Evolutionary conservation across 2,329 filamentous ascomycete species (phyloP).

Genomic region (Fusarium sp.): DNA sequence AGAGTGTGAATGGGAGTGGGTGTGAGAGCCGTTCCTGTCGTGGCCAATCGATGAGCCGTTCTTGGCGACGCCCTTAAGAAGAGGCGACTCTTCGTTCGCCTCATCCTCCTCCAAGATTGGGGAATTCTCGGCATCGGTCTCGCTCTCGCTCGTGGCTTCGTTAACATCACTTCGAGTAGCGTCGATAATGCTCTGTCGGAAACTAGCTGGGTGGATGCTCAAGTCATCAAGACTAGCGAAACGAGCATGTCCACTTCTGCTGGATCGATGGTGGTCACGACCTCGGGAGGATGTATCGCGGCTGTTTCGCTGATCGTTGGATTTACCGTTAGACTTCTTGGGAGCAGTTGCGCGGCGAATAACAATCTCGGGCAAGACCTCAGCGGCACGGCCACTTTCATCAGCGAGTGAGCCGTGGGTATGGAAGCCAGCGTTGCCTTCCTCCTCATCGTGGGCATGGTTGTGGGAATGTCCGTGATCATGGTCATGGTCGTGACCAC

Average conservation of each 20-base stretch:
- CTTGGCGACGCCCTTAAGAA: constrained; percentile 59
- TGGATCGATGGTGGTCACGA: constrained; percentile 61
- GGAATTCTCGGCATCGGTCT: constrained; percentile 63
- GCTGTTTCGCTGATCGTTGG: constrained; percentile 51
- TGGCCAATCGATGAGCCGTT: constrained; percentile 50
- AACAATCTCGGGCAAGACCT: constrained; percentile 73
- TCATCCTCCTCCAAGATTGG: constrained; percentile 58
- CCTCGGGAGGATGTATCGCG: constrained; percentile 54
- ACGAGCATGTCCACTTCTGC: constrained; percentile 68
- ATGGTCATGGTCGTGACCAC: constrained; percentile 62
- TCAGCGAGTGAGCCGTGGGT: constrained; percentile 63
- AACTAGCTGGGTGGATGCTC: constrained; percentile 88
- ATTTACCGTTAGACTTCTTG: constrained; percentile 52
- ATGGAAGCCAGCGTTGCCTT: constrained; percentile 62
- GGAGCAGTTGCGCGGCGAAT: constrained; percentile 62
- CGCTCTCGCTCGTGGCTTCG: constrained; percentile 68
- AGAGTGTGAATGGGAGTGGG: constrained; percentile 39
- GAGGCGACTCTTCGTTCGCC: constrained; percentile 61
- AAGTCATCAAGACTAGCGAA: constrained; percentile 78
- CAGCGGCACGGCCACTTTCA: constrained; percentile 69
- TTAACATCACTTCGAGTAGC: constrained; percentile 72
- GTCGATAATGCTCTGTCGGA: constrained; percentile 92
- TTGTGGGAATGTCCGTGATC: constrained; percentile 54
- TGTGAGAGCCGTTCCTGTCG: constrained; percentile 36
- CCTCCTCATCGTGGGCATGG: constrained; percentile 61